Base-by-base conservation (phyloP, 2,329 filamentous ascomycete genomes). In the Ophiostoma sp. region DNA sequence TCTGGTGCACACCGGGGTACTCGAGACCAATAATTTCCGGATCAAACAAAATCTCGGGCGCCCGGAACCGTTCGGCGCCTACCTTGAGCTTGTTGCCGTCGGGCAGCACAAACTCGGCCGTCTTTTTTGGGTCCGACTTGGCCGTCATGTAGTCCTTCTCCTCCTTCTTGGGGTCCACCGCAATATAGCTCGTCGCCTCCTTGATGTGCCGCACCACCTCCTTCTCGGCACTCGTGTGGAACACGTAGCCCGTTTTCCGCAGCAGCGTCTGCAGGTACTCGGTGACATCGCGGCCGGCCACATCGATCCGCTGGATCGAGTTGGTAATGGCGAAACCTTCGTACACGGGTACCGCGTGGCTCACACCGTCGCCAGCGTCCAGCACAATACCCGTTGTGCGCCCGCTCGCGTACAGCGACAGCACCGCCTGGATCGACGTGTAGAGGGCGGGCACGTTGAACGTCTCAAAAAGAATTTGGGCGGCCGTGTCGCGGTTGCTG, bases 181-280 rank as follows among this genome's bases (percentile, higher is more conserved):
- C 94, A 52, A 99, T 92, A 81, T 98, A 99, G 73, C 93, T 92
- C 66, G 94, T 92, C 80, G 93, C 93, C 87, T 99, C 96, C 85
- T 99, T 99, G 84, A 99, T 98, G 82, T 94, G 88, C 77, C 95
- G 90, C 73, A 99, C 96, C n/a, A 98, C 94, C 84, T 99, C 96
- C 85, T 99, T 99, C 86, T 99, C 96, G 15, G 96, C 96, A 81
- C 94, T 98, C 22, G 96, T 99, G 83, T 98, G 95, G 82, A 99
- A 97, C 22, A 98, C 90, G 80, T 96, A 94, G 69, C 96, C 96
- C 78, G 91, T 93, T 86, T 98, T 98, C 79, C 96, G 89, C 77
- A 99, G 86, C 78, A 98, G 84, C 74, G 92, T 91, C 83, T 99
- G 96, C 84, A 99, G 86, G 81, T 99, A 91, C 82, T 99, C 96